Evolutionary conservation across 2,329 filamentous ascomycete genomes (phyloP).

Genomic region (Aspergillus calidoustus): DNA sequence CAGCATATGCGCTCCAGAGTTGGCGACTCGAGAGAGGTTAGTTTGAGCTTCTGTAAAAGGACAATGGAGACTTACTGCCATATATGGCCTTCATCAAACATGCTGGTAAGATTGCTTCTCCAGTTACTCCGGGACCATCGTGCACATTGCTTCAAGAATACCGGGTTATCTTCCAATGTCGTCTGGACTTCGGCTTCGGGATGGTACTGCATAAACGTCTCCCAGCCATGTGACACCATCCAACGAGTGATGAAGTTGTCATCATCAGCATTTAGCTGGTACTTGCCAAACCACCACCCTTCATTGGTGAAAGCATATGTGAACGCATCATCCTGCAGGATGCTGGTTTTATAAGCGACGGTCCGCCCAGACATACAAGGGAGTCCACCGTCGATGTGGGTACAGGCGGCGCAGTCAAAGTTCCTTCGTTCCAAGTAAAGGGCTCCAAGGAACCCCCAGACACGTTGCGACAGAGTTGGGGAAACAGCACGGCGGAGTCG

Average conservation of each 20-base stretch:
- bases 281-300: conserved; percentile 76
- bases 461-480: conserved; percentile 62
- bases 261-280: conserved; percentile 92
- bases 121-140: conserved; percentile 97
- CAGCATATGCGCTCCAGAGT: conserved; percentile 89
- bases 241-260: conserved; percentile 98
- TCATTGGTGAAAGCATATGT: conserved; percentile 89
- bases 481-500: conserved; percentile 72
- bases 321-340: conserved; percentile 83
- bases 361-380: conserved; percentile 96
- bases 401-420: conserved; percentile 95
- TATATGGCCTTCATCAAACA: conserved; percentile 81
- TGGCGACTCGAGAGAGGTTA: conserved; percentile 67
- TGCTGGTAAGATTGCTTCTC: conserved; percentile 92
- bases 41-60: conserved; percentile 23
- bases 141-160: conserved; percentile 91
- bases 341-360: conserved; percentile 87
- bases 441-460: conserved; percentile 89
- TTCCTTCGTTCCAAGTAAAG: conserved; percentile 93
- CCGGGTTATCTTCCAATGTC: conserved; percentile 84
- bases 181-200: conserved; percentile 89
- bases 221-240: conserved; percentile 90
- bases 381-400: conserved; percentile 92
- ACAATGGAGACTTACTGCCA: conserved; percentile 72
- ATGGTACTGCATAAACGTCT: conserved; percentile 95